Percentiles rank a stretch among this genome's conserved stretches.
These are phyloP conservation scores for Borealophlyctis nickersoniae DNA, from an alignment of 192 early-diverging fungal species.

Conservation along the genomic window DNA sequence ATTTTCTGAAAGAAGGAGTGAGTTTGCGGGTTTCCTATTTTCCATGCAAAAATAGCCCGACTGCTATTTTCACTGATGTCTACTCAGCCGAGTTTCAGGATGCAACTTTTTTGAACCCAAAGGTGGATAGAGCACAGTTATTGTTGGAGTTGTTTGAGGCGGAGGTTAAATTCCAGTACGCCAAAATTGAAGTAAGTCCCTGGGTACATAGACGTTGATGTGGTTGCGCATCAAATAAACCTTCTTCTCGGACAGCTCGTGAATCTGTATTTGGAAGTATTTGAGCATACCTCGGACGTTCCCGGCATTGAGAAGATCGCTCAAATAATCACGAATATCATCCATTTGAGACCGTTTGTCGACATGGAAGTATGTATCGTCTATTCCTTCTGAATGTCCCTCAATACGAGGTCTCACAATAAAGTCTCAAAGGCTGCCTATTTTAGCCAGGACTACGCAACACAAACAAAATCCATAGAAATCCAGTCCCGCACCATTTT, in stretches of 20 bases:
- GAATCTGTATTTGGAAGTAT: conserved; percentile 49
- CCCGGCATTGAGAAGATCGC: conserved; percentile 26
- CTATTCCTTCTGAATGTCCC: background rate
- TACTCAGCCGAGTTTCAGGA: conserved; percentile 42
- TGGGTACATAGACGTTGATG: too few species aligned
- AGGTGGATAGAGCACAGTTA: conserved; percentile 44
- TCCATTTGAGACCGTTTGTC: conserved; percentile 35
- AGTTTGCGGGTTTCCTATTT: too few species aligned
- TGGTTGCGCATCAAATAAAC: too few species aligned
- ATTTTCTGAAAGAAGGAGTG: conserved; percentile 35
- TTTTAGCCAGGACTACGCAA: conserved; percentile 40
- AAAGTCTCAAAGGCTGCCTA: conserved; percentile 29
- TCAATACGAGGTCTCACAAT: conserved; percentile 8
- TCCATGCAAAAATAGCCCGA: background rate
- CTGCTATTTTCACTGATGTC: background rate
- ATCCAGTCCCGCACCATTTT: conserved; percentile 34
- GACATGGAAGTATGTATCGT: conserved; percentile 36
- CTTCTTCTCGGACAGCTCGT: too few species aligned
- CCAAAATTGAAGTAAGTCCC: conserved; percentile 48
- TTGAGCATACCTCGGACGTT: conserved; percentile 38
- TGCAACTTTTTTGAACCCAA: conserved; percentile 45
- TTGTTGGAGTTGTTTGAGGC: conserved; percentile 48
- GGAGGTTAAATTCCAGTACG: conserved; percentile 50
- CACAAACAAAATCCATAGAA: conserved; percentile 30
- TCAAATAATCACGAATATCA: conserved; percentile 43